Base-by-base conservation (phyloP, 345 rosid species). In the Brassica cretica region DNA sequence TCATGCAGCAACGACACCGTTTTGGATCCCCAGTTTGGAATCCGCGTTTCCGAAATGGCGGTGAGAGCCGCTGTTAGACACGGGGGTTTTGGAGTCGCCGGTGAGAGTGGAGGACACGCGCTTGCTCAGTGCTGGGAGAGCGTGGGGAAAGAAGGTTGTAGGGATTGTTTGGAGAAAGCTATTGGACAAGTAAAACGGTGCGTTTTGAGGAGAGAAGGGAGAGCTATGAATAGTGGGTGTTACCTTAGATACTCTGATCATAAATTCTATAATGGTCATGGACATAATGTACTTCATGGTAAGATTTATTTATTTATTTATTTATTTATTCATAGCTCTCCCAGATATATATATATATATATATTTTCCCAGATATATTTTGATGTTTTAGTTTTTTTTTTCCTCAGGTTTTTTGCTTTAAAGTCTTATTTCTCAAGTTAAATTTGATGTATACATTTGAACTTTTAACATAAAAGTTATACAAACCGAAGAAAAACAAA, bases 41-140 rank as follows among this genome's bases (percentile, higher is more conserved):
- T 3, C 10, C 56, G 7, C 1, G 81, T 72, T 44, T 66, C 76
- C 56, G 77, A 66, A 15, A 72, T 0, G 0, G 77, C 81, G 2
- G 77, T 59, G 2, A 78, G 69, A 59, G 25, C 16, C 1, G 81
- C 81, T 0, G 73, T 72, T 30, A 11, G 15, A 5, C n/a, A 24
- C 12, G 29, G 73, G 44, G 87, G 86, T 15, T 88, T 83, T 8
- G 82, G 77, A 65, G 5, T 72, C 5, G 81, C 81, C 0, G 73
- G 39, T 44, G 77, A 55, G 58, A 32, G 51, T 76, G 82, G 82
- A 2, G 74, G 70, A 0, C 79, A 82, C 53, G 88, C 85, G 16
- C 74, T 88, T 68, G 88, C 81, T 7, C 85, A 59, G 72, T 86
- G 86, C 78, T 88, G 85, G 89, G 84, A 76, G 75, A 81, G 80